Conservation (phyloP, 2,329 filamentous ascomycete species). For the Fusarium liriodendri region DNA sequence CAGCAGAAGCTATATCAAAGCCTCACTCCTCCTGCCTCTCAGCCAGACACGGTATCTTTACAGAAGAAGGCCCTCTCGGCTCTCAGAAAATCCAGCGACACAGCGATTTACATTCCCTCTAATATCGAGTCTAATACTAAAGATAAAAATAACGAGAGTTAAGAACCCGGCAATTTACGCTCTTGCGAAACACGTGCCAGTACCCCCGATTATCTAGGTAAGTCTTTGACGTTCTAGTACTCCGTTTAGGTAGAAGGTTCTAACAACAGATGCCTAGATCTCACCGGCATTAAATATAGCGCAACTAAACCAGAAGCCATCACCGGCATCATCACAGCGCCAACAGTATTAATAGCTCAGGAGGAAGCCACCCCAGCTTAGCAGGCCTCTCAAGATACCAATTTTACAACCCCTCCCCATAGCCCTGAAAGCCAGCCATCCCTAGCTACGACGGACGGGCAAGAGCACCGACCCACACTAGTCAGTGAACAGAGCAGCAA, state of each 20-base stretch:
- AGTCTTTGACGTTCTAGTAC: neutral
- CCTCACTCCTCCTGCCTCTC: neutral
- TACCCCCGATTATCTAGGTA: neutral
- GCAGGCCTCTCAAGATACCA: neutral
- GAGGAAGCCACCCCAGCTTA: neutral
- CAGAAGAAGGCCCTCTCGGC: neutral
- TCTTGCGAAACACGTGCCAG: neutral
- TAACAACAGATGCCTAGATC: neutral
- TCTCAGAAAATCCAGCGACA: neutral
- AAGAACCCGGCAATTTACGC: neutral
- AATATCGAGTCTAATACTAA: neutral
- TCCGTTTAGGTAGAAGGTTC: neutral
- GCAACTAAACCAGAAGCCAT: neutral
- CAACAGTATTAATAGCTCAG: neutral
- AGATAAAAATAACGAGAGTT: constrained; percentile 4
- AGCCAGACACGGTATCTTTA: neutral
- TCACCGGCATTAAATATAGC: neutral
- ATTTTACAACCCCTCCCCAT: neutral
- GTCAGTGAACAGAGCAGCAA: neutral
- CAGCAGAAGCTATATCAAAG: neutral
- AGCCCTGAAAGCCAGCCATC: neutral
- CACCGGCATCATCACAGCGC: neutral
- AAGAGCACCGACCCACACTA: neutral
- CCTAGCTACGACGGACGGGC: neutral
- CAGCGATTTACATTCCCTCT: neutral